Conservation (phyloP, 495 filamentous ascomycete species). For the Hyaloscypha variabilis region DNA sequence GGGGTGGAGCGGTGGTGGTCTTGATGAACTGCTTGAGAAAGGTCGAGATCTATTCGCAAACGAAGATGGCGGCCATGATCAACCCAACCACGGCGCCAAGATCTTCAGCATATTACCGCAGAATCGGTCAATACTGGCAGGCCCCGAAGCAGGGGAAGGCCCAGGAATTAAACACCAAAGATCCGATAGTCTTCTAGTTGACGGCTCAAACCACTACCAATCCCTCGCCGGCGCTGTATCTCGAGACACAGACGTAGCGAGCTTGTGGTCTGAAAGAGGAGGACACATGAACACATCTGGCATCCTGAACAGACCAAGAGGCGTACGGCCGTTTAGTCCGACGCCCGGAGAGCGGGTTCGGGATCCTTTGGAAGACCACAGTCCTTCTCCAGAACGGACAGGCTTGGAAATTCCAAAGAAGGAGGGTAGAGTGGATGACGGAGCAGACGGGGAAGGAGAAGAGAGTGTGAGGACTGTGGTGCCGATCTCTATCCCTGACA, state of each 20-base stretch:
- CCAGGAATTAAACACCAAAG: slow-evolving; percentile 33
- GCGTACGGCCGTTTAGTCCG: slow-evolving; percentile 55
- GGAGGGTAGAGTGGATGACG: slow-evolving; percentile 32
- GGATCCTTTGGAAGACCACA: slow-evolving; percentile 39
- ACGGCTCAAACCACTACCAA: slow-evolving; percentile 46
- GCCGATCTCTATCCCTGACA: background rate
- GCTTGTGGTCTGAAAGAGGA: slow-evolving; percentile 47
- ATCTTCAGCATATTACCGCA: slow-evolving; percentile 61
- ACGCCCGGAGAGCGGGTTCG: slow-evolving; percentile 44
- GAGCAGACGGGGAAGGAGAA: slow-evolving; percentile 15
- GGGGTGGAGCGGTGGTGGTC: slow-evolving; percentile 64
- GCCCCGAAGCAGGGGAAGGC: slow-evolving; percentile 9
- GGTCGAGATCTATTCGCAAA: slow-evolving; percentile 62
- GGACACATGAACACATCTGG: slow-evolving; percentile 10
- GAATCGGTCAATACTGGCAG: slow-evolving; percentile 51
- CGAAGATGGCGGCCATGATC: slow-evolving; percentile 40
- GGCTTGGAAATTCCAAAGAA: slow-evolving; percentile 25
- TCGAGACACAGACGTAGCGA: slow-evolving; percentile 42
- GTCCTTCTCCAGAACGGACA: slow-evolving; percentile 11
- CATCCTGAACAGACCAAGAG: slow-evolving; percentile 48
- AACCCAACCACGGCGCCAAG: slow-evolving; percentile 44
- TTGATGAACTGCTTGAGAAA: slow-evolving; percentile 62
- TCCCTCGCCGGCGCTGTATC: slow-evolving; percentile 44
- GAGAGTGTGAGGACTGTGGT: slow-evolving; percentile 13
- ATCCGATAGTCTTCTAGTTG: slow-evolving; percentile 49